Base-by-base conservation (phyloP, 345 rosid genomes). In the Sonneratia alba region DNA sequence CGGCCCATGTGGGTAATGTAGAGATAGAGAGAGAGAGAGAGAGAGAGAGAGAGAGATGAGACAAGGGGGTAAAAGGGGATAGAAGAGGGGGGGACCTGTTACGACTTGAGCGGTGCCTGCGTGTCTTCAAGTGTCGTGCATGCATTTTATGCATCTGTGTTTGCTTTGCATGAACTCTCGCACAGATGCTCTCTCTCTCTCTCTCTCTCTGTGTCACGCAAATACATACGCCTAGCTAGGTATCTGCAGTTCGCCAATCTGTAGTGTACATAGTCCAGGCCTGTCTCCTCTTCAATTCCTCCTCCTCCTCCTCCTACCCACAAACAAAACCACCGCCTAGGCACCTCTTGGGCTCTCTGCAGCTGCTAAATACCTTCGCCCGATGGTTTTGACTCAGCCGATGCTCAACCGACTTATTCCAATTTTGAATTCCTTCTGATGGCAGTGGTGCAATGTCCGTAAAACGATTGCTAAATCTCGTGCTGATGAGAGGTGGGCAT, bases 71-170 rank as follows among this genome's bases (percentile, higher is more conserved):
- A 13, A 38, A 8, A 36, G 32, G 18, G 45, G 22, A 66, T 27
- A 27, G 32, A 27, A 42, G 45, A 42, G 45, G 70, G 32, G 70
- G 38, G 48, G 70, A 67, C 70, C 27, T n/a, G 63, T 53, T 53
- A 53, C 12, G 68, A 65, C 68, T 36, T 19, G 45, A 81, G 89
- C 88, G 92, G 86, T 77, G 74, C 24, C 57, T 19, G 55, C 14
- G 88, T 79, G 89, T 85, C 74, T 79, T 84, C 79, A 82, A 83
- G 88, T 88, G 86, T 86, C 88, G 89, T 90, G 96, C 91, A 89
- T 85, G 88, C 91, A 88, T 84, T 85, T 87, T 84, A 76, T 76
- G 86, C 92, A 81, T 87, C 86, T 82, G 81, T 80, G 21, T 22
- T 57, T 55, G 36, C 72, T 76, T 71, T 76, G 82, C 82, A 79